phyloP scores from a whole-genome alignment of 345 rosid genomes.

The Populus ilicifolia region DNA sequence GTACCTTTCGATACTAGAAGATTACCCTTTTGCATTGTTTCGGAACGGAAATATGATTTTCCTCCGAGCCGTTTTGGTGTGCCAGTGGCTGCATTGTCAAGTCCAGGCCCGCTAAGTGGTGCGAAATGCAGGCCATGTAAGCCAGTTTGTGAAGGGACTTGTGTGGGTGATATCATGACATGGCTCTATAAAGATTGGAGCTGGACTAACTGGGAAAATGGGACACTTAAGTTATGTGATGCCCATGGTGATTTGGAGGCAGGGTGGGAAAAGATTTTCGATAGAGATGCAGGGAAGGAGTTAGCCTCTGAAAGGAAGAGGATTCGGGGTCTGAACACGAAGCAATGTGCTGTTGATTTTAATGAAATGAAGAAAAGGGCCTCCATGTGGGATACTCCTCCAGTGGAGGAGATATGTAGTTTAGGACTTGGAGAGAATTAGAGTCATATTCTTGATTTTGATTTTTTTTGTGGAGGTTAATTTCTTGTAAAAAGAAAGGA shows the following conservation, averaged over 20 bases:
- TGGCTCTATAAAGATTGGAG: slow-evolving; percentile 59
- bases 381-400: slow-evolving; percentile 65
- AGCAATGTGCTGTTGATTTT: slow-evolving; percentile 54
- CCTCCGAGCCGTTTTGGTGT: slow-evolving; percentile 72
- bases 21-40: slow-evolving; percentile 68
- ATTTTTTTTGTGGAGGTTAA: not conserved
- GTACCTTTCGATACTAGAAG: slow-evolving; percentile 41
- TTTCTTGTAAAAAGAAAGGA: slow-evolving; percentile 13
- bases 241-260: slow-evolving; percentile 62
- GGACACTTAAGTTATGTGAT: slow-evolving; percentile 59
- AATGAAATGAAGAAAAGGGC: slow-evolving; percentile 42
- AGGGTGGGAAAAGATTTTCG: slow-evolving; percentile 73
- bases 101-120: slow-evolving; percentile 85
- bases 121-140: slow-evolving; percentile 89
- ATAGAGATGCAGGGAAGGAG: slow-evolving; percentile 42
- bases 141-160: slow-evolving; percentile 49
- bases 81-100: slow-evolving; percentile 76
- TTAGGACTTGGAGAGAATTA: slow-evolving; percentile 29
- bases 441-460: too few species aligned
- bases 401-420: slow-evolving; percentile 56
- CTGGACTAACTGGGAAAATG: slow-evolving; percentile 83
- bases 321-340: slow-evolving; percentile 24
- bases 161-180: slow-evolving; percentile 56
- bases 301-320: slow-evolving; percentile 49
- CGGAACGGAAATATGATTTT: slow-evolving; percentile 57